Base-by-base conservation (phyloP, 2,329 filamentous ascomycete species). In the Trichoderma sp. region DNA sequence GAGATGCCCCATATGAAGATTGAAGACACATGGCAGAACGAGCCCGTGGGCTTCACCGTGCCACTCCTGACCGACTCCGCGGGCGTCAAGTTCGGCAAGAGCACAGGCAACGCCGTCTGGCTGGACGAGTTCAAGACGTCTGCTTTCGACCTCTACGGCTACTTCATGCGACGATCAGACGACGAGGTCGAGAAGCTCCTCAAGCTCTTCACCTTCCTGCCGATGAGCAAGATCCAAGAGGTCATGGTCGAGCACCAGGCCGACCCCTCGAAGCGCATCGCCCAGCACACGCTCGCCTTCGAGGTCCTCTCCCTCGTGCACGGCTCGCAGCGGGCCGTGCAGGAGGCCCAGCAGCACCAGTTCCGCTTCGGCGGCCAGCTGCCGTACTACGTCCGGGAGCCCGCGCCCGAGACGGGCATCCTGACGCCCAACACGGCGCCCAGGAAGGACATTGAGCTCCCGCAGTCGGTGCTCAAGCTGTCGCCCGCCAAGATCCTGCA, bases 81-180 rank as follows among this genome's bases (percentile, higher is more conserved):
- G 0, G 95, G 95, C 19, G 87, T 87, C 74, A 99, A 99, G 77
- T 93, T 98, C 71, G 95, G 95, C 59, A 99, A 99, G 80, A 96
- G 89, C 68, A 90, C 92, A 2, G 94, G 93, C 28, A 98, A 98
- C 75, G 93, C 94, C 2, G 79, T 99, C 43, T 99, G 95, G 95
- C 84, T 99, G 3, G 92, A 97, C 75, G 82, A 83, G 61, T 88
- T 89, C 71, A 85, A 92, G 84, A 96, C 94, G 1, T 88, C 85
- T 34, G 81, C 88, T 0, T 97, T 94, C 72, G 92, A 98, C 65
- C 82, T 98, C 1, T 98, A 98, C 75, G 82, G 93, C 75, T 97
- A 94, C 80, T 95, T 98, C 71, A 82, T 97, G 68, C 87, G 92
- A 58, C 89, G 90, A 0, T 82, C 93, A 0, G 95, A 99, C 73